A percentile compares a stretch with the other conserved stretches of the same genome.
Conservation (phyloP, 768 basidiomycete species). For the Mycena amicta region DNA sequence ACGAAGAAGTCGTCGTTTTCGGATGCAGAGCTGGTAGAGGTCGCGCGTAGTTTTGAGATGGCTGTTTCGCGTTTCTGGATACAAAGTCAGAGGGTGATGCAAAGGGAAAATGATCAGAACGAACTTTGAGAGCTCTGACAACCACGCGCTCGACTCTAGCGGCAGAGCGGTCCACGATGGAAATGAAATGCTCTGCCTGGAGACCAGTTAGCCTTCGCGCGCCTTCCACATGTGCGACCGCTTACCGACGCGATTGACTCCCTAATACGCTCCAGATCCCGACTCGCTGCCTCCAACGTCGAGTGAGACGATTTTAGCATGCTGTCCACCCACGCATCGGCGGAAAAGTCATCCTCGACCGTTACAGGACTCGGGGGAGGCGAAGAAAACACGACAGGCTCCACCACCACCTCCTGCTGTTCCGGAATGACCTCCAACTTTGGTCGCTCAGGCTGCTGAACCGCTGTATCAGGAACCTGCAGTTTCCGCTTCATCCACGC, state of each 20-base stretch:
- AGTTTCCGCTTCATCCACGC: conserved; percentile 69
- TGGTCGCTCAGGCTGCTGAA: too few species aligned
- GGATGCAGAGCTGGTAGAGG: conserved; percentile 20
- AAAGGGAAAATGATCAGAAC: too few species aligned
- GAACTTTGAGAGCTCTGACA: conserved; percentile 56
- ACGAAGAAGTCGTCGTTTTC: conserved; percentile 24
- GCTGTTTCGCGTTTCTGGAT: conserved; percentile 52
- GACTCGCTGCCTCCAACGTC: conserved; percentile 53
- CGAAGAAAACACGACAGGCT: not conserved
- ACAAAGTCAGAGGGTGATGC: conserved; percentile 7
- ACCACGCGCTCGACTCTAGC: conserved; percentile 59
- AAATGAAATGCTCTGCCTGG: conserved; percentile 61
- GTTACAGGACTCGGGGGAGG: not conserved
- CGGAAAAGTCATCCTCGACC: conserved; percentile 27
- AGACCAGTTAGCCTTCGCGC: conserved; percentile 4
- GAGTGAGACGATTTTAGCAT: conserved; percentile 48
- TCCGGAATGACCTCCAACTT: conserved; percentile 34
- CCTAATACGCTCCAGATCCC: conserved; percentile 59
- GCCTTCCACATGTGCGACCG: conserved; percentile 10
- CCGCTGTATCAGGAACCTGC: conserved; percentile 25
- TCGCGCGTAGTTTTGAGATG: conserved; percentile 44
- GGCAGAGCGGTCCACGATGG: conserved; percentile 56
- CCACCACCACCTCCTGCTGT: not conserved
- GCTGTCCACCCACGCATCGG: conserved; percentile 39
- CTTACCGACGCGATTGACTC: conserved; percentile 57